Evolutionary conservation across 225 moss, liverwort and hornwort species (phyloP), one percentile per base, ranked within the genome.

Genomic region (Sphagnum tenellum): DNA sequence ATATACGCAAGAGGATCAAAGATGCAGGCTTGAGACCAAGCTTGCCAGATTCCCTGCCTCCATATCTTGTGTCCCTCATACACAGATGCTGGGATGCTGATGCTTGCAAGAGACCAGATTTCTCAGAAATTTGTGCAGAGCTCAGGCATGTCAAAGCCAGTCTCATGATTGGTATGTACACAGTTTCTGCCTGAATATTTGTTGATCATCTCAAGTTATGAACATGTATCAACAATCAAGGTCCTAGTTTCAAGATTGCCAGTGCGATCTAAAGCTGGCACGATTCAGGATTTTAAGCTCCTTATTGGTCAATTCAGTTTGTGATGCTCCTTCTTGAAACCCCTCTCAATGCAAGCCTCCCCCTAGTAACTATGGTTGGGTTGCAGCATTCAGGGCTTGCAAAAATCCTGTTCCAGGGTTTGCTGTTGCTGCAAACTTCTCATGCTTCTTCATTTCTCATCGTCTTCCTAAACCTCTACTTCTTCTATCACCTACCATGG

Each of bases 101-200:
- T 48, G 11, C 67, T 8, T 8, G 3, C 45, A 9, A 2, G 56
- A 44, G 57, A 9, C 67, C 70, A 2, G 2, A 8, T 8, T 76
- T 76, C 55, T 0, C 0, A 4, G 48, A 12, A 3, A 76, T 64
- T 4, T 76, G 67, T 10, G 8, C 4, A 44, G 65, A 65, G 9
- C 69, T 74, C 44, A 49, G 71, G 52, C 62, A 49, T 45, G 60
- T 76, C 75, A 67, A 76, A 64, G 71, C 54, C 29, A 13, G 63
- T 11, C 54, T 71, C 52, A 8, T 76, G 59, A 44, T 14, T 62
- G 64, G 71, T 76, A 52, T 53, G 48, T 12, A 9, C 55, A 9
- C n/a, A n/a, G 9, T 9, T 55, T 55, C 10, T 29, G 29, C 29
- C 29, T 29, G 29, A 29, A 11, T 29, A 5, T 11, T 5, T 56